These are phyloP conservation scores for Vaccinium darrowii DNA, from an alignment of 148 eudicot species.

Conservation along the genomic window DNA sequence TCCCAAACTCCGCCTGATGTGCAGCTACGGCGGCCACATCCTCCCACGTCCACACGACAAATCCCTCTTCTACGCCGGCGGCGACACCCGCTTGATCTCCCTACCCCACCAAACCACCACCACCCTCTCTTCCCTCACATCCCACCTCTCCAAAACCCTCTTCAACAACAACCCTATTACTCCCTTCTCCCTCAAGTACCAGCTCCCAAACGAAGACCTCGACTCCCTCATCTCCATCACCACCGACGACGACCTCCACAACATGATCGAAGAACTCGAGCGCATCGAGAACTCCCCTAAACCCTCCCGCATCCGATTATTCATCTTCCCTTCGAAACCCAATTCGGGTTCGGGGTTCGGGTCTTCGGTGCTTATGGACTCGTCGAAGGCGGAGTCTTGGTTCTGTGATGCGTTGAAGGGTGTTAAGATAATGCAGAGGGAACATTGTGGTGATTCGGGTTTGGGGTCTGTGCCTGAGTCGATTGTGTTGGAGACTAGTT, in stretches of 20 bases:
- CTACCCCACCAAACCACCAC: constrained; percentile 36
- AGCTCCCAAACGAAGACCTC: constrained; percentile 76
- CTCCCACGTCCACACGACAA: constrained; percentile 72
- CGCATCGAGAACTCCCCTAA: constrained; percentile 30
- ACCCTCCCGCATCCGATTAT: constrained; percentile 61
- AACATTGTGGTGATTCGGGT: constrained; percentile 35
- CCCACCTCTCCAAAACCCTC: constrained; percentile 48
- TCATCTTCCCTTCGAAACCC: constrained; percentile 51
- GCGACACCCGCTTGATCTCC: constrained; percentile 81
- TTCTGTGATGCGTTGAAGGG: constrained; percentile 57
- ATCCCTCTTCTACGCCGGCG: constrained; percentile 72
- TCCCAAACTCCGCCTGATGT: constrained; percentile 68
- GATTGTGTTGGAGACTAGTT: constrained; percentile 59
- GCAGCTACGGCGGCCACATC: constrained; percentile 83
- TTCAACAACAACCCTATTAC: constrained; percentile 24
- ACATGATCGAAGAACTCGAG: constrained; percentile 83
- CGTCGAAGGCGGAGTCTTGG: constrained; percentile 61
- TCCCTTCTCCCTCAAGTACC: constrained; percentile 61
- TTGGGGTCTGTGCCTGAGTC: constrained; percentile 42
- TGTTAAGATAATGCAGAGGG: constrained; percentile 41
- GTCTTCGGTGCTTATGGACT: constrained; percentile 38
- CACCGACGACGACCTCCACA: constrained; percentile 69
- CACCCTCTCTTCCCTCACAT: constrained; percentile 38
- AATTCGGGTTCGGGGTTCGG: constrained; percentile 14
- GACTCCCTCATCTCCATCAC: constrained; percentile 79